Evolutionary conservation across 169 alveolate species (phyloP).

Genomic region (Eimeria tenella): DNA sequence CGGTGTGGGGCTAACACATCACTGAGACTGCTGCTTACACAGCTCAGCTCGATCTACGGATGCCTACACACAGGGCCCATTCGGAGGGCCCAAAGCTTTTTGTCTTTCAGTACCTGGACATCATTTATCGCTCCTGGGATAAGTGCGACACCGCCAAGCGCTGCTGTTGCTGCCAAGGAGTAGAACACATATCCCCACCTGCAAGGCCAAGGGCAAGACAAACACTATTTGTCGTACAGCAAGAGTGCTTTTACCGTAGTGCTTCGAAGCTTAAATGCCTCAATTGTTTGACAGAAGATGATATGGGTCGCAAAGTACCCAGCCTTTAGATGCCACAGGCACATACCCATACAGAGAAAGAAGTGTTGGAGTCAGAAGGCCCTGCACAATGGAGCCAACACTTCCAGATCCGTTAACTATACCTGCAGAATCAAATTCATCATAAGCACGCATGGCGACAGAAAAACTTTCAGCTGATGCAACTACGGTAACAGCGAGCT

Average conservation of each 20-base stretch:
- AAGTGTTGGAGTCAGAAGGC: constrained; percentile 80
- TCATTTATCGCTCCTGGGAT: constrained; percentile 21
- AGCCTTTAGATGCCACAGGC: neutral
- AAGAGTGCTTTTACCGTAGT: too few relatives aligned
- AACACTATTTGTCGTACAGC: neutral
- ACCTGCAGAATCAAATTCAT: constrained; percentile 66
- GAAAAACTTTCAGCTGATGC: too few relatives aligned
- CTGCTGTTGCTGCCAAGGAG: constrained; percentile 1
- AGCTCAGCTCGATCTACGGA: too few relatives aligned
- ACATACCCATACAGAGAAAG: constrained; percentile 80
- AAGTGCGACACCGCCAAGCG: neutral
- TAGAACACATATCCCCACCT: constrained; percentile 18
- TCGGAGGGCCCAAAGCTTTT: neutral
- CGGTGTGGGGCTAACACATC: neutral
- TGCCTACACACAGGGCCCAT: neutral
- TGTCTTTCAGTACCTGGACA: neutral
- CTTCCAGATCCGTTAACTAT: constrained; percentile 84
- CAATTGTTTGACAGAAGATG: too few relatives aligned
- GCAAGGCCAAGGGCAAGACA: neutral
- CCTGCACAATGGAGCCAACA: constrained; percentile 84
- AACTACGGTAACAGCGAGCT: too few relatives aligned
- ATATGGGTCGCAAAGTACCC: neutral
- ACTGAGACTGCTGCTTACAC: neutral
- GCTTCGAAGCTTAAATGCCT: too few relatives aligned
- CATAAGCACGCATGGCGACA: too few relatives aligned